phyloP scores from a whole-genome alignment of 192 early-diverging fungal species.

The Polychytrium aggregatum region DNA sequence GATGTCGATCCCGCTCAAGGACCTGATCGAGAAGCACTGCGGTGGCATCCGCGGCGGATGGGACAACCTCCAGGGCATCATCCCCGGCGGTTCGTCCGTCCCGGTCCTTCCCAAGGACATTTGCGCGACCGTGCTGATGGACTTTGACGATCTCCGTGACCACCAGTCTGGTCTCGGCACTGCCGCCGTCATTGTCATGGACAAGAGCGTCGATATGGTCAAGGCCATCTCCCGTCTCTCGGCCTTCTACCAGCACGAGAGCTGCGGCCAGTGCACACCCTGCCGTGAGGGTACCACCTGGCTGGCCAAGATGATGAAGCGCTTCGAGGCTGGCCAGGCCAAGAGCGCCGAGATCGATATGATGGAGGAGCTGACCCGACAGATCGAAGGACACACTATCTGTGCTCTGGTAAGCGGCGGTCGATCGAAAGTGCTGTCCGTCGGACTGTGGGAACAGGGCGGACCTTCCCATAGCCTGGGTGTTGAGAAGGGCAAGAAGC shows the following conservation, averaged over 20 bases:
- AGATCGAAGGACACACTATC: constrained; percentile 99
- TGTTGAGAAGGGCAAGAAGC: no score
- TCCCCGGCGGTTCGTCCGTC: constrained; percentile 94
- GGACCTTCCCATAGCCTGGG: no score
- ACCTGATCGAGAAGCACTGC: constrained; percentile 89
- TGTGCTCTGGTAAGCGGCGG: constrained; percentile 65
- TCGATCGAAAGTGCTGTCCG: no score
- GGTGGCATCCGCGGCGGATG: constrained; percentile 96
- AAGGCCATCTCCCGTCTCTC: constrained; percentile 81
- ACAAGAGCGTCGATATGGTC: constrained; percentile 94
- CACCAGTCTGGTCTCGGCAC: constrained; percentile 89
- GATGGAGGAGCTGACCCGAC: constrained; percentile 86
- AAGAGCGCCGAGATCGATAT: constrained; percentile 83
- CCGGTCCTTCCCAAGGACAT: constrained; percentile 74
- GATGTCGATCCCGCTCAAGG: constrained; percentile 91
- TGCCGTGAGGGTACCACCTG: constrained; percentile 94
- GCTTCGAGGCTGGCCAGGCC: constrained; percentile 82
- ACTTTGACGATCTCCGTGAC: constrained; percentile 96
- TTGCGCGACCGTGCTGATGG: constrained; percentile 92
- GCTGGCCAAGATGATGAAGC: constrained; percentile 91
- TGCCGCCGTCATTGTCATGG: constrained; percentile 96
- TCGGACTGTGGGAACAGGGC: no score
- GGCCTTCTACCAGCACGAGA: constrained; percentile 95
- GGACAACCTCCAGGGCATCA: constrained; percentile 96
- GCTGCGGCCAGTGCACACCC: constrained; percentile 98